Percentiles rank a stretch among this genome's conserved stretches.
phyloP scores from a whole-genome alignment of 257 asterid species.

The Leptodermis oblonga region DNA sequence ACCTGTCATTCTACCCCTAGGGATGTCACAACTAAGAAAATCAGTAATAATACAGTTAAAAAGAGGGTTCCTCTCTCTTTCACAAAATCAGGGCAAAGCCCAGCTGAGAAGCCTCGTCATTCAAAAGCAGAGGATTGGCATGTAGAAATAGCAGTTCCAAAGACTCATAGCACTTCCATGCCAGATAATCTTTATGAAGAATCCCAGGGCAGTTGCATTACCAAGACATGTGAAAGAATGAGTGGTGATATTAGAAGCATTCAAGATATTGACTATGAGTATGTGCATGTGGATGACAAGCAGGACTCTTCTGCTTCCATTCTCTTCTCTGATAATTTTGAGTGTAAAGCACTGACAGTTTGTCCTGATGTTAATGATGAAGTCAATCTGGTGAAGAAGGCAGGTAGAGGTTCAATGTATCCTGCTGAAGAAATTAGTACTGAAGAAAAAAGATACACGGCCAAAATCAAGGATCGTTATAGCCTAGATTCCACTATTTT shows the following conservation, averaged over 20 bases:
- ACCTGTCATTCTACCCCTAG: conserved; percentile 46
- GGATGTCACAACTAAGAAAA: conserved; percentile 41
- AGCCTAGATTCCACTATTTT: conserved; percentile 85
- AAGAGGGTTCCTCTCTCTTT: conserved; percentile 59
- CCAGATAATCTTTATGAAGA: conserved; percentile 54
- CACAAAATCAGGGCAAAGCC: conserved; percentile 47
- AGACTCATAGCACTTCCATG: conserved; percentile 31
- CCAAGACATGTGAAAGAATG: conserved; percentile 50
- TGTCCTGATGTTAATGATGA: conserved; percentile 48
- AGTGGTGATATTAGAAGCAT: conserved; percentile 40
- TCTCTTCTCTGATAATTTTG: conserved; percentile 51
- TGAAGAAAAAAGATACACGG: conserved; percentile 60
- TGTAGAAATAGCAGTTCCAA: conserved; percentile 78
- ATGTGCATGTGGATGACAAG: conserved; percentile 64
- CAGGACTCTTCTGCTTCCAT: conserved; percentile 63
- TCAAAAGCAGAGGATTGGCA: conserved; percentile 66
- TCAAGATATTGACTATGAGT: conserved; percentile 51
- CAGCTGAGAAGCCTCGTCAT: conserved; percentile 49
- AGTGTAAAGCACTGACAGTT: conserved; percentile 36
- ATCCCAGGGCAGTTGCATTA: conserved; percentile 66
- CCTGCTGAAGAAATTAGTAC: conserved; percentile 53
- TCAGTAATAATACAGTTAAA: conserved; percentile 38
- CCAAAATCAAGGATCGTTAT: conserved; percentile 55
- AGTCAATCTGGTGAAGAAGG: conserved; percentile 51
- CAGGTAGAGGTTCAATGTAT: conserved; percentile 55